Evolutionary conservation across 805 yeast species (phyloP), one percentile per base, ranked within the genome.

Genomic region (Pichia occidentalis): DNA sequence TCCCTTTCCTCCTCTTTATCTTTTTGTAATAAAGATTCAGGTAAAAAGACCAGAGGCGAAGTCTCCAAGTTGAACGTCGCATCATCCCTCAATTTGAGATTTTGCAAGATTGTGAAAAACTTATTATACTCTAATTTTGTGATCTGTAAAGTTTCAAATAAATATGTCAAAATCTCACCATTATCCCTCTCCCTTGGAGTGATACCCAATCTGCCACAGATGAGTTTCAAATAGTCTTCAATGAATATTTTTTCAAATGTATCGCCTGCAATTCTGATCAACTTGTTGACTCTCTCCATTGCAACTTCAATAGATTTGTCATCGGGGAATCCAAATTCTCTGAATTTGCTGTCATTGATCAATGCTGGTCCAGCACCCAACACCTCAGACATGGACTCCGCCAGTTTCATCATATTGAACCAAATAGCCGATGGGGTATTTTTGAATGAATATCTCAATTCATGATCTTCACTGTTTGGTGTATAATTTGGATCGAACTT

Each of bases 341-440:
- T 50, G 43, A 68, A 68, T 6, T 57, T 48, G 8, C 63, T 56
- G 29, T 70, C 69, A 29, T 70, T 65, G 10, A 81, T 54, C 8
- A 73, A 54, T 12, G 65, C 64, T 2, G 71, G 64, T 0, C 83
- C 86, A 4, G 82, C 79, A 9, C 95, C 96, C 24, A 88, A 64
- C 17, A 88, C 65, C 52, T 84, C 87, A 0, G 86, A 88, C 44
- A 92, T 56, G 36, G 80, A 77, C 55, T 92, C 95, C 3, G 90
- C 96, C 16, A 88, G 65, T 45, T 90, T 73, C 1, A 84, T 75
- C 54, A 90, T 65, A 57, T 90, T 92, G 94, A 95, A 90, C 95
- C 95, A 86, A 31, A 90, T 77, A 0, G 88, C 75, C 19, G 80
- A 71, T 0, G 97, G 97, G 9, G 85, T 80, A 52, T 84, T 86